Conservation (phyloP, 441 rosid species). For the Isatis lusitanica region DNA sequence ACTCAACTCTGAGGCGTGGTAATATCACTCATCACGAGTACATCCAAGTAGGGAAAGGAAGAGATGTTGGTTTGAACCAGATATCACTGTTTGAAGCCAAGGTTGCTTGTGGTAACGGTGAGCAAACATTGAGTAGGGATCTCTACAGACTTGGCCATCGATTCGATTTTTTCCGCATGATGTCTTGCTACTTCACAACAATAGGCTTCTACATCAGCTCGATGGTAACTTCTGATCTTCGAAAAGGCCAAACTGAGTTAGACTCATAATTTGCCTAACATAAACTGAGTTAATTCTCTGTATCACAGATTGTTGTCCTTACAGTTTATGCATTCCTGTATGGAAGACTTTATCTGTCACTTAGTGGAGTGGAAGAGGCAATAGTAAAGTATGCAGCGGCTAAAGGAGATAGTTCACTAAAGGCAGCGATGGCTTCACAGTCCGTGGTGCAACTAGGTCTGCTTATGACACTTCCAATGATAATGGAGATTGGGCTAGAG, state of each 20-base stretch:
- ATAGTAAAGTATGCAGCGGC: constrained; percentile 63
- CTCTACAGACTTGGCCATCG: constrained; percentile 92
- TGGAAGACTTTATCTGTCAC: constrained; percentile 76
- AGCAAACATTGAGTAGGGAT: constrained; percentile 90
- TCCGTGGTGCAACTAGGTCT: constrained; percentile 86
- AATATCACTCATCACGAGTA: constrained; percentile 96
- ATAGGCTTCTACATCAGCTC: constrained; percentile 82
- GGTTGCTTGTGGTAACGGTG: constrained; percentile 97
- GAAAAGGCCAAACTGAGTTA: not conserved
- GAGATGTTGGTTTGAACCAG: constrained; percentile 96
- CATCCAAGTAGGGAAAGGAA: constrained; percentile 97
- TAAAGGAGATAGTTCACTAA: constrained; percentile 68
- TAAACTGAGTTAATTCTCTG: not conserved
- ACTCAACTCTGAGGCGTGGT: constrained; percentile 84
- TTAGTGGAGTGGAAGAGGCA: constrained; percentile 89
- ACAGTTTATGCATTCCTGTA: constrained; percentile 78
- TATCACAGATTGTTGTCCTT: constrained; percentile 69
- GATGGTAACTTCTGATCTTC: constrained; percentile 54
- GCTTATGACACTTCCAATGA: constrained; percentile 83
- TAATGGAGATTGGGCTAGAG: constrained; percentile 96
- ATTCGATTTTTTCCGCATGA: constrained; percentile 93
- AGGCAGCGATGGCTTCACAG: constrained; percentile 91
- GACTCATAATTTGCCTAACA: constrained; percentile 10
- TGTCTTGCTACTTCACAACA: constrained; percentile 87
- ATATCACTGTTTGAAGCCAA: constrained; percentile 96